Percentiles rank a stretch among this genome's conserved stretches.
These are phyloP conservation scores for Cadophora luteo-olivacea DNA, from an alignment of 2,329 filamentous ascomycete species.

Conservation along the genomic window DNA sequence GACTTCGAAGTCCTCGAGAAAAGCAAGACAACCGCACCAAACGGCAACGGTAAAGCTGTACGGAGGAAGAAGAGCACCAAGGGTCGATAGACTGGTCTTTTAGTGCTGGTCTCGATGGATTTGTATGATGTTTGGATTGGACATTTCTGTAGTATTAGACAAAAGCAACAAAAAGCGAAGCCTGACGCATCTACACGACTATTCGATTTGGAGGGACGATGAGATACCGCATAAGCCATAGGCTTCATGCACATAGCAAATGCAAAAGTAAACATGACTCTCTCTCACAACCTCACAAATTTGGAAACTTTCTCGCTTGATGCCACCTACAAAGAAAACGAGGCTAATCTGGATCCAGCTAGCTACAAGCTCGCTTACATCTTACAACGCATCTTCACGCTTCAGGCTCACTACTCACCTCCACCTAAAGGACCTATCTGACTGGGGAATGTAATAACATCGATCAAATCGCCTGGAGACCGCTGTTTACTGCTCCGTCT, in stretches of 20 bases:
- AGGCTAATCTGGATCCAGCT: not conserved
- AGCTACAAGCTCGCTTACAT: not conserved
- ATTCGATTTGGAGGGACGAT: no score
- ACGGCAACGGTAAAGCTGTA: conserved; percentile 39
- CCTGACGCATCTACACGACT: no score
- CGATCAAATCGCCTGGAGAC: not conserved
- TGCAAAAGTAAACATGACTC: no score
- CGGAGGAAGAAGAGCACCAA: conserved; percentile 40
- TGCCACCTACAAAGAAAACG: not conserved
- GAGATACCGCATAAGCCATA: no score
- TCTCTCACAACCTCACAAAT: no score
- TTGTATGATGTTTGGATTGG: conserved; percentile 1
- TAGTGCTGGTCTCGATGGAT: not conserved
- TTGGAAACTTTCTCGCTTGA: not conserved
- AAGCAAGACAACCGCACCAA: conserved; percentile 43
- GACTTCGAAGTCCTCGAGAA: conserved; percentile 70
- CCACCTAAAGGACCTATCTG: not conserved
- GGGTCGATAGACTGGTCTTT: conserved; percentile 24
- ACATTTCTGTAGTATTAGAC: not conserved
- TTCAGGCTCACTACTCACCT: not conserved
- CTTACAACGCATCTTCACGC: not conserved
- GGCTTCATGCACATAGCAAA: no score
- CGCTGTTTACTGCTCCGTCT: not conserved
- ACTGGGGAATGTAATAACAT: not conserved
- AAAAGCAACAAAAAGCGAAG: no score